Evolutionary conservation across 768 basidiomycete genomes (phyloP), one percentile per base, ranked within the genome.

Genomic region (Trametes maxima): DNA sequence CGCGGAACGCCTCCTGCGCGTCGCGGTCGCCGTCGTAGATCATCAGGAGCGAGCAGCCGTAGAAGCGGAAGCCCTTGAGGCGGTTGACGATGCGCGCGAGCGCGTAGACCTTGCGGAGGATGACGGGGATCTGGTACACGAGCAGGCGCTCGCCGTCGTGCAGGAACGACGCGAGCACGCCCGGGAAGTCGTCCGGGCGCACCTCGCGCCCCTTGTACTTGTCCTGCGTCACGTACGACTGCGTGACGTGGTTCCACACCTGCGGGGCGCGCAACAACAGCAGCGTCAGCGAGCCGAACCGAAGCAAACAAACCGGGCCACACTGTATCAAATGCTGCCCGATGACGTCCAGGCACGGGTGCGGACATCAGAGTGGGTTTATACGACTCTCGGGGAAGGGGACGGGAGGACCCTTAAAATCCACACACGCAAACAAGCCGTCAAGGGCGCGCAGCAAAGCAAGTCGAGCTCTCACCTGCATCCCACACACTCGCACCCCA

Each of bases 1-100:
- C 73, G 17, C 85, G 80, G 71, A 89, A 87, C 19, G 80, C 81
- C 67, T 92, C 89, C 74, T 98, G 97, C 1, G 86, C 83, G 66
- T 95, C 93, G 45, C 79, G 81, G 72, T 98, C 95, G 43, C 97
- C 97, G 71, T 99, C 97, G 74, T 99, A 99, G 71, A 98, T 96
- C 71, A 98, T 84, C 54, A 99, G 85, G 47, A 99, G 84, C 65
- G 92, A 94, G 76, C 96, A 98, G 14, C 97, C 97, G 72, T 99
- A 99, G 76, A 99, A 98, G 50, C 97, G 87, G 77, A 92, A 99
- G n/a, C 97, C 94, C 68, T 89, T 91, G 62, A 99, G 78, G 8
- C 90, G 85, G 71, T 88, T 82, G 68, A 98, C 82, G 76, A 98
- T 97, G 49, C 88, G 85, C 24, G 96, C 95, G 49, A 99, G 85